phyloP scores from a whole-genome alignment of 139 green algal genomes.

The Tetraselmis chui region DNA sequence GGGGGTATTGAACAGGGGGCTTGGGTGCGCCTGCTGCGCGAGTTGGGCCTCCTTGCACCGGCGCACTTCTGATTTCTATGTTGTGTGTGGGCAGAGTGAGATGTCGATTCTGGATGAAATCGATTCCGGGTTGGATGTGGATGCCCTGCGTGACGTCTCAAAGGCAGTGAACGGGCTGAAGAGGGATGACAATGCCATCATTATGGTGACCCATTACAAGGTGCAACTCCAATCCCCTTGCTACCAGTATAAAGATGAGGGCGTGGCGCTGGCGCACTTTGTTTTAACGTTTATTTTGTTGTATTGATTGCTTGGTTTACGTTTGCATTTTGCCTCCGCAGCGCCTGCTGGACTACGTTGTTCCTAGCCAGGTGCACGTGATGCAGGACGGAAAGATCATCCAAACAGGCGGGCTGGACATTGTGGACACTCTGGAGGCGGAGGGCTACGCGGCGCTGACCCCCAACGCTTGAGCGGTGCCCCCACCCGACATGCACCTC shows the following conservation, averaged over 20 bases:
- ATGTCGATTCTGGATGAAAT: slow-evolving; percentile 82
- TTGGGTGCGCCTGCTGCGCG: too few relatives aligned
- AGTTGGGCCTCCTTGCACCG: too few relatives aligned
- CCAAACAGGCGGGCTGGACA: slow-evolving; percentile 43
- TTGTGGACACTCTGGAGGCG: slow-evolving; percentile 57
- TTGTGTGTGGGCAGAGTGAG: slow-evolving; percentile 55
- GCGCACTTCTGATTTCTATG: too few relatives aligned
- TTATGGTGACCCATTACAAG: slow-evolving; percentile 99
- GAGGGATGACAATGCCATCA: slow-evolving; percentile 53
- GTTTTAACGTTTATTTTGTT: too few relatives aligned
- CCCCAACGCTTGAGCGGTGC: too few relatives aligned
- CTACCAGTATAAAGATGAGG: too few relatives aligned
- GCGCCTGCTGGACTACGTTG: slow-evolving; percentile 73
- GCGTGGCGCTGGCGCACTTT: too few relatives aligned
- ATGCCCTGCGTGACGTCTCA: slow-evolving; percentile 81
- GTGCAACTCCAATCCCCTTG: too few relatives aligned
- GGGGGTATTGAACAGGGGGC: too few relatives aligned
- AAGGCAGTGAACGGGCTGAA: slow-evolving; percentile 65
- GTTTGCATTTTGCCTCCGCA: slow-evolving; percentile 12
- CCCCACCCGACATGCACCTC: too few relatives aligned
- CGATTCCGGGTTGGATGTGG: slow-evolving; percentile 93
- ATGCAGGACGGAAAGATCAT: slow-evolving; percentile 69
- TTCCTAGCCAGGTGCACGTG: slow-evolving; percentile 70
- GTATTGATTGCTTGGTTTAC: too few relatives aligned
- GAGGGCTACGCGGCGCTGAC: slow-evolving; percentile 48